These are phyloP conservation scores for Xylogone sp. DNA, from an alignment of 2,329 filamentous ascomycete species.

Conservation along the genomic window DNA sequence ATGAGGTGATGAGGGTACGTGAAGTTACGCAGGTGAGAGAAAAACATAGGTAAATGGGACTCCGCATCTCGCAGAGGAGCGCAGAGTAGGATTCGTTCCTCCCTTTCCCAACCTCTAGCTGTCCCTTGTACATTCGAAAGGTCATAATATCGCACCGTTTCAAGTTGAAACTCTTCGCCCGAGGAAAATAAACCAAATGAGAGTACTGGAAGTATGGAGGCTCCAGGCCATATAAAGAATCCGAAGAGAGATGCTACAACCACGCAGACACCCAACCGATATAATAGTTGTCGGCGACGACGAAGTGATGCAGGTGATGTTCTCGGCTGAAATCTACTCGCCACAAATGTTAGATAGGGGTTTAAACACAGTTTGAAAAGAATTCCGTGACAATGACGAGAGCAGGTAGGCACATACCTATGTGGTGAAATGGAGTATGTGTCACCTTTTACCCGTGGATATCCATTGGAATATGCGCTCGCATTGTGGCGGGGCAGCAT, in stretches of 20 bases:
- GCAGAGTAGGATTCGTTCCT: conserved; percentile 91
- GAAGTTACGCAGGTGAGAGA: conserved; percentile 92
- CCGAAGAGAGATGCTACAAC: conserved; percentile 62
- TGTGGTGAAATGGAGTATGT: conserved; percentile 88
- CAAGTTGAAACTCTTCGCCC: conserved; percentile 71
- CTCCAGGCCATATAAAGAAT: conserved; percentile 72
- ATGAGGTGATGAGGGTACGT: conserved; percentile 97
- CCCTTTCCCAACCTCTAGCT: conserved; percentile 89
- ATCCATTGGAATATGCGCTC: conserved; percentile 77
- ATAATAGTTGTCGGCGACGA: conserved; percentile 68
- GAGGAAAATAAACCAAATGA: conserved; percentile 69
- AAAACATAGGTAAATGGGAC: conserved; percentile 94
- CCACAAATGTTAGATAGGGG: conserved; percentile 7
- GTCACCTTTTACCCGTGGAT: conserved; percentile 63
- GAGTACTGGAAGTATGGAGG: conserved; percentile 54
- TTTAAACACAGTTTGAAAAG: too few species aligned
- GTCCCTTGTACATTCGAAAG: conserved; percentile 88
- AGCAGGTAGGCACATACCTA: conserved; percentile 57
- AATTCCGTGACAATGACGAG: conserved; percentile 6
- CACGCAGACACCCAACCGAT: conserved; percentile 59
- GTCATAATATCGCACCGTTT: conserved; percentile 97
- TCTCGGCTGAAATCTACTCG: conserved; percentile 75
- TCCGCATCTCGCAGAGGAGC: conserved; percentile 92
- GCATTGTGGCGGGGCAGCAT: conserved; percentile 84
- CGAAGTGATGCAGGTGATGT: conserved; percentile 67